Evolutionary conservation across 2,329 filamentous ascomycete genomes (phyloP), one percentile per base, ranked within the genome.

Genomic region (Trichoderma arundinaceum): DNA sequence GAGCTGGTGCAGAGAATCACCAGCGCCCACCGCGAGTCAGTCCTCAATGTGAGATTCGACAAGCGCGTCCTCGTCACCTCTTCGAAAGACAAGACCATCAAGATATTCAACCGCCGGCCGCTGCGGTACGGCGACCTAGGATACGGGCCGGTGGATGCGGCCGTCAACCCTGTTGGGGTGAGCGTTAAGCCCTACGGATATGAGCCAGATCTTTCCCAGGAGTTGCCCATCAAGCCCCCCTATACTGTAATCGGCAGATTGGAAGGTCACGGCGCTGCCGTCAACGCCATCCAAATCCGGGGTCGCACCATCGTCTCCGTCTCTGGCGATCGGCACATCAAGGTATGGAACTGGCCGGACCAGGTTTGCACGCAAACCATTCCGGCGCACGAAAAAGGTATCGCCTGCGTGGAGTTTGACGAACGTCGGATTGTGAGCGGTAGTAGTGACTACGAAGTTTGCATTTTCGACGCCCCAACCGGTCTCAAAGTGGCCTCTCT

Each of bases 341-440:
- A 97, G 76, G 85, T 97, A 19, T 99, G 95, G 95, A 90, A 96
- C 76, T 92, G 96, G 81, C 90, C 90, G 17, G 91, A 88, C 7
- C 91, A 92, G 65, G 81, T 85, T 49, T 94, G 92, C 75, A 84
- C 86, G 51, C 88, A 91, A 72, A 96, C 92, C 0, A 88, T 96
- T 39, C 83, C 91, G 44, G 95, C 94, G 1, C 95, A 99, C 73
- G 88, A 87, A 69, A 99, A 99, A 76, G 95, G 95, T 38, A 98
- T 99, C 72, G 95, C 95, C 2, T 99, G 95, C 76, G 94, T 99
- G 15, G 94, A 99, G 77, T 98, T 95, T 74, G 95, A 99, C 75
- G 93, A 92, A 32, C 88, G 92, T 58, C 88, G 95, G 19, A 96
- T 99, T 68, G 92, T 99, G 59, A 97, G 92, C 72, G 95, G 95